Conservation (phyloP, 352 stramenopile genomes). For the Pythium grandisporangium region DNA sequence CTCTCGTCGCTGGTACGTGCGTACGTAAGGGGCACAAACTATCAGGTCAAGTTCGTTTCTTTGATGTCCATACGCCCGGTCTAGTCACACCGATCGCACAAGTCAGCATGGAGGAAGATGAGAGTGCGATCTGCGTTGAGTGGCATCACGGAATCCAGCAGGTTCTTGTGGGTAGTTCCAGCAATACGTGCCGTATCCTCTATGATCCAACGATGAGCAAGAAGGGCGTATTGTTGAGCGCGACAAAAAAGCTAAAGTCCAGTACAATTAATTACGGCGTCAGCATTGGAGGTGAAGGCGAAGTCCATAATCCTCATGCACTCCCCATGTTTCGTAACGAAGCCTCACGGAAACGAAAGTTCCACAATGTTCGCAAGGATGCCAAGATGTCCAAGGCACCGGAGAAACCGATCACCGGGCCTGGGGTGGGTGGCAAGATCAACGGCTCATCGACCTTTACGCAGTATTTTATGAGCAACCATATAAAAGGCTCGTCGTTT, state of each 20-base stretch:
- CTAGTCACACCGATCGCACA: conserved; percentile 37
- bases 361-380: conserved; percentile 52
- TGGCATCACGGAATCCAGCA: conserved; percentile 83
- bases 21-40: conserved; percentile 56
- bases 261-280: conserved; percentile 40
- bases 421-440: conserved; percentile 70
- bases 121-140: conserved; percentile 77
- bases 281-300: conserved; percentile 57
- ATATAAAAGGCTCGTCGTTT: conserved; percentile 75
- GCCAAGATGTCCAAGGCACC: conserved; percentile 67
- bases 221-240: conserved; percentile 73
- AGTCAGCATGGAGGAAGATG: conserved; percentile 67
- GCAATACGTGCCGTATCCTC: conserved; percentile 46
- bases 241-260: conserved; percentile 61
- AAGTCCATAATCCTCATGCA: conserved; percentile 69
- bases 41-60: conserved; percentile 50
- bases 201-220: conserved; percentile 65
- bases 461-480: conserved; percentile 84
- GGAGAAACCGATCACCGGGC: conserved; percentile 63
- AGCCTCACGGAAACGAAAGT: conserved; percentile 58
- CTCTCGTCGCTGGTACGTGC: conserved; percentile 53
- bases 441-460: conserved; percentile 78
- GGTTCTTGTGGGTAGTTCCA: conserved; percentile 68
- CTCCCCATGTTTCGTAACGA: conserved; percentile 81
- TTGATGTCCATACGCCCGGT: conserved; percentile 60